Percentiles rank a stretch among this genome's conserved stretches.
phyloP scores from a whole-genome alignment of 2,329 filamentous ascomycete genomes.

The Balansia obtecta region DNA sequence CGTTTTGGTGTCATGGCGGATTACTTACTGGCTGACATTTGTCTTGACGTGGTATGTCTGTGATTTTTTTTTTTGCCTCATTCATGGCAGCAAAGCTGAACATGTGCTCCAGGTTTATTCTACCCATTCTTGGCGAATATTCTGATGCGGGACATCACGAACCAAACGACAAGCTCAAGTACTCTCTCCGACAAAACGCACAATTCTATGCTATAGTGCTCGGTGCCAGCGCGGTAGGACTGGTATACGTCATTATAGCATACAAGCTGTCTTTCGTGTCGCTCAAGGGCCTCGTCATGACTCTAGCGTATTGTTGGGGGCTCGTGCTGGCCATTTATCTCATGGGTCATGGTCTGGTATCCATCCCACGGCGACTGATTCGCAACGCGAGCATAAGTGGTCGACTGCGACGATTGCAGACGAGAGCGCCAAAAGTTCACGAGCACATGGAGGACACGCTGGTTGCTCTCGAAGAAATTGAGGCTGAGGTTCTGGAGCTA shows the following conservation, averaged over 20 bases:
- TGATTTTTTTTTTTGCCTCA: background rate
- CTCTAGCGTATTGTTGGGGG: slow-evolving; percentile 88
- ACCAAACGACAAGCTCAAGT: slow-evolving; percentile 64
- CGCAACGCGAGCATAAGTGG: slow-evolving; percentile 66
- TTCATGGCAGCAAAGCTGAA: background rate
- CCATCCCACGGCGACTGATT: slow-evolving; percentile 72
- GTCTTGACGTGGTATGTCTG: slow-evolving; percentile 67
- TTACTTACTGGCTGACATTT: slow-evolving; percentile 96
- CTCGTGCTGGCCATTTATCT: slow-evolving; percentile 85
- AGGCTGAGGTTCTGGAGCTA: slow-evolving; percentile 68
- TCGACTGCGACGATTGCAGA: slow-evolving; percentile 62
- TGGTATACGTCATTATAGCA: slow-evolving; percentile 72
- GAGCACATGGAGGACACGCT: slow-evolving; percentile 82
- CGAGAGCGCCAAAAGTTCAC: slow-evolving; percentile 66
- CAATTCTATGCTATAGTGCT: slow-evolving; percentile 79
- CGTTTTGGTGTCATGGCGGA: slow-evolving; percentile 81
- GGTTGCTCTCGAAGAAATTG: slow-evolving; percentile 65
- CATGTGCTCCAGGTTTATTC: slow-evolving; percentile 52
- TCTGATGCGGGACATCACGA: slow-evolving; percentile 89
- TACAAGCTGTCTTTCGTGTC: slow-evolving; percentile 61
- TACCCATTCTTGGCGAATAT: slow-evolving; percentile 89
- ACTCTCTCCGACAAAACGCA: slow-evolving; percentile 77
- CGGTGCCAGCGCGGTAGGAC: slow-evolving; percentile 53
- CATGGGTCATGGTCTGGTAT: slow-evolving; percentile 93
- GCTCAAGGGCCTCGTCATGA: slow-evolving; percentile 81